Conservation (phyloP, 805 yeast species). For the Schwanniomyces pseudopolymorphus region DNA sequence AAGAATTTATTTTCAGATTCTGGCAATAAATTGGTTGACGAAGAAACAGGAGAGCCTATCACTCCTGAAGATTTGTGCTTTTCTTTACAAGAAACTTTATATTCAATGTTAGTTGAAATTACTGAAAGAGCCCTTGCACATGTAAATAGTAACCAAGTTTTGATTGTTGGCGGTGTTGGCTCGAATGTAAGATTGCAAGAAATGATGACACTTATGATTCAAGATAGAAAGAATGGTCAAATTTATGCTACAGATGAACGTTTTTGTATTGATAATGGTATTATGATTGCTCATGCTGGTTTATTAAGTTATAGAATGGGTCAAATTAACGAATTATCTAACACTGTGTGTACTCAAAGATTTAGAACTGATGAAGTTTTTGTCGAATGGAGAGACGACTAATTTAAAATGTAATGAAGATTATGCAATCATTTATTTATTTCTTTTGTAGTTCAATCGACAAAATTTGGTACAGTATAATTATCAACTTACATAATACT, state of each 20-base stretch:
- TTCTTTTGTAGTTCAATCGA: neutral
- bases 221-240: slow-evolving; percentile 77
- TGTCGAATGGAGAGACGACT: slow-evolving; percentile 82
- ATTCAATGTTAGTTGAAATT: slow-evolving; percentile 95
- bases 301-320: slow-evolving; percentile 83
- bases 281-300: slow-evolving; percentile 99
- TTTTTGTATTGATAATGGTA: slow-evolving; percentile 96
- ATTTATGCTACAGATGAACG: slow-evolving; percentile 95
- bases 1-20: slow-evolving; percentile 57
- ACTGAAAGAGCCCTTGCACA: slow-evolving; percentile 99
- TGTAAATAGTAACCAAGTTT: slow-evolving; percentile 82
- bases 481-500: neutral
- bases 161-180: slow-evolving; percentile 99
- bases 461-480: neutral
- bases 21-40: slow-evolving; percentile 38
- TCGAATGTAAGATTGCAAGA: slow-evolving; percentile 87
- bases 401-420: slow-evolving; percentile 4
- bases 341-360: slow-evolving; percentile 88
- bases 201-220: slow-evolving; percentile 96
- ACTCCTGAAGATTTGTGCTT: slow-evolving; percentile 88
- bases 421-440: neutral
- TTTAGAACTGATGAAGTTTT: slow-evolving; percentile 93
- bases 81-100: slow-evolving; percentile 87
- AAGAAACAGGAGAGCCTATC: slow-evolving; percentile 49
- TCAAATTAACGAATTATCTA: slow-evolving; percentile 52